A percentile compares a stretch with the other conserved stretches of the same genome.
These are phyloP conservation scores for Williopsis jadinii DNA, from an alignment of 1,139 yeast genomes.

Conservation along the genomic window DNA sequence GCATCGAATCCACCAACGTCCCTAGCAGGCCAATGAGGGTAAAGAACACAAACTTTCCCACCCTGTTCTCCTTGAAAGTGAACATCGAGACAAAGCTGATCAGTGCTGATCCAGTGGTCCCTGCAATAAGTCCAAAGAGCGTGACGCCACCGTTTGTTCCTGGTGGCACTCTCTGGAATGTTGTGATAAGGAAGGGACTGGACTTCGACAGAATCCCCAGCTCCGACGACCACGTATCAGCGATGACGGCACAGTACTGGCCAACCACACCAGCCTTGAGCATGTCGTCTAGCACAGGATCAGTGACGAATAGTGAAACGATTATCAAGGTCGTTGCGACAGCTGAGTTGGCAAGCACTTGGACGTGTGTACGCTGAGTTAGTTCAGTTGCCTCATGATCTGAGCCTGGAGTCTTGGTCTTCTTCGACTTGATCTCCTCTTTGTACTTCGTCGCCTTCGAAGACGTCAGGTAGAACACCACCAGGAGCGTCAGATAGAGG, in stretches of 20 bases:
- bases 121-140: conserved; percentile 32
- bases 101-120: conserved; percentile 31
- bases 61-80: conserved; percentile 10
- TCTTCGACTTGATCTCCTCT: conserved; percentile 17
- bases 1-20: conserved; percentile 35
- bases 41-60: conserved; percentile 24
- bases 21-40: conserved; percentile 34
- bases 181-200: conserved; percentile 36
- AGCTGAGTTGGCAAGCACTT: conserved; percentile 36
- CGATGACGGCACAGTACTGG: conserved; percentile 40
- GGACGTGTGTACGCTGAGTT: conserved; percentile 31
- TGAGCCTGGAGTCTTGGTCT: conserved; percentile 17
- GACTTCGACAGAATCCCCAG: conserved; percentile 36
- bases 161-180: conserved; percentile 34
- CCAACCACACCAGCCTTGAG: conserved; percentile 29
- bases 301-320: conserved; percentile 10
- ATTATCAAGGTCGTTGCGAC: conserved; percentile 24
- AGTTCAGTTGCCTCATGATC: conserved; percentile 16
- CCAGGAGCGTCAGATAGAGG: conserved; percentile 27
- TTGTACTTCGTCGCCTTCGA: conserved; percentile 34
- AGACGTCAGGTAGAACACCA: conserved; percentile 34
- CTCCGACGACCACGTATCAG: conserved; percentile 45
- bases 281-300: conserved; percentile 5
- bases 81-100: conserved; percentile 28
- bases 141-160: conserved; percentile 47